Conservation (phyloP, 1,284 basidiomycete species). For the Sanghuangporus weigelae region DNA sequence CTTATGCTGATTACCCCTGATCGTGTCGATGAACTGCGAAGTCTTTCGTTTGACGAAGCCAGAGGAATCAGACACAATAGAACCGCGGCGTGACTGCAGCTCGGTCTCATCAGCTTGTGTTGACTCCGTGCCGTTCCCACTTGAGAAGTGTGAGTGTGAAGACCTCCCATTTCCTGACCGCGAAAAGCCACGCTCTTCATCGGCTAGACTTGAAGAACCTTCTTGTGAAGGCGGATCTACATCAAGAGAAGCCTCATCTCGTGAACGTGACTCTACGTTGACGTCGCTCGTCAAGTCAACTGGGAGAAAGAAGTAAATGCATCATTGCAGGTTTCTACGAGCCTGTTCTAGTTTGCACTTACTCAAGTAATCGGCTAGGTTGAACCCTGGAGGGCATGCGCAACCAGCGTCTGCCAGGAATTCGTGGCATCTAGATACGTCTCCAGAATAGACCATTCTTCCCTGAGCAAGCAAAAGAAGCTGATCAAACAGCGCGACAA, state of each 20-base stretch:
- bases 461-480: constrained; percentile 83
- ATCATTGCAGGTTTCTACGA: constrained; percentile 4
- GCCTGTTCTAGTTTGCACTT: constrained; percentile 28
- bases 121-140: constrained; percentile 12
- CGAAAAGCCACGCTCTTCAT: constrained; percentile 53
- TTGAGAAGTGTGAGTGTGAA: constrained; percentile 18
- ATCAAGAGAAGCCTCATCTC: constrained; percentile 34
- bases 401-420: constrained; percentile 81
- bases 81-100: constrained; percentile 40
- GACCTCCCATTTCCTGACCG: constrained; percentile 27
- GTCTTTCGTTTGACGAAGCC: constrained; percentile 70
- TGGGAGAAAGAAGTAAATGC: constrained; percentile 22
- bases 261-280: constrained; percentile 39
- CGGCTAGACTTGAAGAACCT: constrained; percentile 38
- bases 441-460: constrained; percentile 79
- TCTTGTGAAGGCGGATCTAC: constrained; percentile 31
- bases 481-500: constrained; percentile 93
- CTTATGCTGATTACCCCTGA: constrained; percentile 34
- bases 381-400: constrained; percentile 91
- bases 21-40: constrained; percentile 67
- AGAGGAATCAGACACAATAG: constrained; percentile 42
- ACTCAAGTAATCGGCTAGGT: constrained; percentile 95
- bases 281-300: constrained; percentile 87
- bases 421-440: constrained; percentile 65
- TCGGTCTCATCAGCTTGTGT: constrained; percentile 49